Evolutionary conservation across 1,139 yeast genomes (phyloP).

Genomic region (Wickerhamomyces sp.): DNA sequence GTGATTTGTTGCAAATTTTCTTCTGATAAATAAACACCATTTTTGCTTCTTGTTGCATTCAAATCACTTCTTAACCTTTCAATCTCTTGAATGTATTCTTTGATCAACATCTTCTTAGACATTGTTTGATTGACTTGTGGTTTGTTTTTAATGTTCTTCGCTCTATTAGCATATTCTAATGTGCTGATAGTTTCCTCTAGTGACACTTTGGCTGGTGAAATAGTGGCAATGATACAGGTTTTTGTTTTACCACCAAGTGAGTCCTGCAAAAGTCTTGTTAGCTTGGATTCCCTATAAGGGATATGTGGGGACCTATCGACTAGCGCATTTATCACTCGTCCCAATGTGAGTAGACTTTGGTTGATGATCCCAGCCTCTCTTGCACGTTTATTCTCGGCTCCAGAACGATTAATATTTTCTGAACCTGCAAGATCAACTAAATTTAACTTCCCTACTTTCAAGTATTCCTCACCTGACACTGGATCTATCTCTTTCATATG

Average conservation of each 20-base stretch:
- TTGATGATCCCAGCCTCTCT: constrained; percentile 88
- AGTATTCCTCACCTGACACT: constrained; percentile 34
- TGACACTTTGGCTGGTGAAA: constrained; percentile 73
- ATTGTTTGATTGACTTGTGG: constrained; percentile 59
- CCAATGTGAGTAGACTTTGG: constrained; percentile 76
- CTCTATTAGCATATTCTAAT: constrained; percentile 79
- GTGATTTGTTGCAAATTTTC: constrained; percentile 44
- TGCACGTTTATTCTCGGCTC: constrained; percentile 74
- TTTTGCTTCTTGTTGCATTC: constrained; percentile 55
- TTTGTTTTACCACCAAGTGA: constrained; percentile 67
- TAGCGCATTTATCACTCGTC: constrained; percentile 76
- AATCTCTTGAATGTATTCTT: constrained; percentile 48
- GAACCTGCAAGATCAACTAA: constrained; percentile 90
- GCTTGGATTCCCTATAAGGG: constrained; percentile 61
- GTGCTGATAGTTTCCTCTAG: constrained; percentile 80
- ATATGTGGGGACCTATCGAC: constrained; percentile 60
- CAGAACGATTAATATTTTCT: constrained; percentile 74
- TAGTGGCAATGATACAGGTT: constrained; percentile 62
- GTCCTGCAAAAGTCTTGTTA: constrained; percentile 60
- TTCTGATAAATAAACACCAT: constrained; percentile 61
- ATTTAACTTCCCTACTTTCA: constrained; percentile 60
- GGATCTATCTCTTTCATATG: constrained; percentile 39
- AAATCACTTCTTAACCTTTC: constrained; percentile 60
- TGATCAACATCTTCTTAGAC: constrained; percentile 46
- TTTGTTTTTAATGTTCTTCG: constrained; percentile 69